Evolutionary conservation across 2,329 filamentous ascomycete genomes (phyloP).

Genomic region (Pyrenophora graminea): DNA sequence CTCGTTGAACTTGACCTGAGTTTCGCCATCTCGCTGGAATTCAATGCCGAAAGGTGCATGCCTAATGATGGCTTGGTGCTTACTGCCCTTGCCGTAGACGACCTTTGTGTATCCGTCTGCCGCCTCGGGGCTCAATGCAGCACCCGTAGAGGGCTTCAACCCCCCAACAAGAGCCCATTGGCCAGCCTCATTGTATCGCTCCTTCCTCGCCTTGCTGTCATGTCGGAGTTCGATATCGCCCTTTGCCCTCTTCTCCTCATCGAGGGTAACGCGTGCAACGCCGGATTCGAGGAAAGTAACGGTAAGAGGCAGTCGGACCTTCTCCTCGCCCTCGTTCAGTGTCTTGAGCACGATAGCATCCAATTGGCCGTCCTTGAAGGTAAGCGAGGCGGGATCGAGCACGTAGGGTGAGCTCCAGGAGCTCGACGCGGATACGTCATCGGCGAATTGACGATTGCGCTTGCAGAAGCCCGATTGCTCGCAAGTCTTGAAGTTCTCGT

Average conservation of each 20-base stretch:
- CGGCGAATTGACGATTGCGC: constrained; percentile 88
- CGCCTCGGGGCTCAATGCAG: constrained; percentile 68
- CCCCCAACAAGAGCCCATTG: constrained; percentile 87
- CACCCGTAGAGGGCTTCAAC: constrained; percentile 70
- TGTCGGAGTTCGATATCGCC: constrained; percentile 87
- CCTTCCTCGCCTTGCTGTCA: constrained; percentile 81
- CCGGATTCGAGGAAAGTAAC: constrained; percentile 90
- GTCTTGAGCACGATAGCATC: constrained; percentile 82
- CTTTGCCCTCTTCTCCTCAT: constrained; percentile 88
- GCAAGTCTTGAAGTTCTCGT: constrained; percentile 97
- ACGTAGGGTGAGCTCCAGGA: constrained; percentile 82
- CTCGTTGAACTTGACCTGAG: constrained; percentile 86
- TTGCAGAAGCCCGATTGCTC: constrained; percentile 96
- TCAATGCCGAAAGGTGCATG: constrained; percentile 83
- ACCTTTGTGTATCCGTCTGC: constrained; percentile 71
- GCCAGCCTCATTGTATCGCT: constrained; percentile 90
- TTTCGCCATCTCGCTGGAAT: constrained; percentile 80
- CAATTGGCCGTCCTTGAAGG: constrained; percentile 78
- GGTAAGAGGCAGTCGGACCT: constrained; percentile 78
- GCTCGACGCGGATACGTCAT: constrained; percentile 68
- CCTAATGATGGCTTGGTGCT: constrained; percentile 80
- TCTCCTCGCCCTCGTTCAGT: constrained; percentile 66
- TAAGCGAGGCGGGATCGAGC: constrained; percentile 71
- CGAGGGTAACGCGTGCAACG: constrained; percentile 81
- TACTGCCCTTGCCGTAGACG: constrained; percentile 74